Base-by-base conservation (phyloP, 805 yeast genomes). In the Debaryomyces castellii region DNA sequence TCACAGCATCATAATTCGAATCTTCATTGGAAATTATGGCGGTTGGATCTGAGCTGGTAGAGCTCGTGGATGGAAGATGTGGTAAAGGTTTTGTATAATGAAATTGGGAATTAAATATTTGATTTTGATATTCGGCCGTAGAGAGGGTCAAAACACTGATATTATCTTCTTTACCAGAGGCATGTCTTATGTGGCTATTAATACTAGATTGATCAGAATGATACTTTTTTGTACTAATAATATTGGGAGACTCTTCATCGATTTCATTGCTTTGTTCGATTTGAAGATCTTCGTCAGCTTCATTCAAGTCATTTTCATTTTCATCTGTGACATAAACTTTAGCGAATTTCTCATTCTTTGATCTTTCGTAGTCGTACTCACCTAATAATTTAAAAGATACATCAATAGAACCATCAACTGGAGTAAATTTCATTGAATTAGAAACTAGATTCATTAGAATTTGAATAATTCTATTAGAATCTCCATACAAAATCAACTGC, bases 401-500 rank as follows among this genome's bases (percentile, higher is more conserved):
- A 23, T 76, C 75, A 10, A 91, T 95, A 12, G 78, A 76, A 2
- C 97, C 98, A 48, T 89, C 88, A 14, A 83, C 86, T 0, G 96
- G 96, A 0, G 98, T 91, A 57, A 94, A 94, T 62, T 94, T 94
- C 55, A 94, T 71, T 0, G 96, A 83, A 65, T 94, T 92, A 14
- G 95, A 85, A 8, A 92, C 94, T 45, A 94, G 71, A 58, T 94
- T 94, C 91, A 92, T 90, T 5, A 92, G 83, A 41, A 94, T 85
- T 63, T 92, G 99, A 45, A 89, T 81, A 35, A 94, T 87, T 60
- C 98, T 74, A 63, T 89, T 90, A 7, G 94, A 82, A 64, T 92
- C 99, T 2, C 97, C 98, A 65, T 75, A 81, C 6, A 92, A 67
- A 2, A 89, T 77, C 74, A 87, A 77, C 50, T 78, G 78, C 47